These are phyloP conservation scores for Lablab purpureus DNA, from an alignment of 306 rosid genomes.

Conservation along the genomic window DNA sequence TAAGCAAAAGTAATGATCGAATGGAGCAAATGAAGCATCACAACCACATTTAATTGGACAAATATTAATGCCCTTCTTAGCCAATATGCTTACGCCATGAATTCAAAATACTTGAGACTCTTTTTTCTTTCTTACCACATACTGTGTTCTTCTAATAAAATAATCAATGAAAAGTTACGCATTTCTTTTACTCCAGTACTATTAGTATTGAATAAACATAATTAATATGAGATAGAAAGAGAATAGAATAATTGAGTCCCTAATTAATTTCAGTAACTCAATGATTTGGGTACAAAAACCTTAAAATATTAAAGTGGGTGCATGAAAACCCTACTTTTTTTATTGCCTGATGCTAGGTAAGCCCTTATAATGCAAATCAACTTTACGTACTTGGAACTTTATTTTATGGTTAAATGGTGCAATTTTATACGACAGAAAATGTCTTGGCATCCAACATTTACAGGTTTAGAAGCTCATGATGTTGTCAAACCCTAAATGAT, in stretches of 20 bases:
- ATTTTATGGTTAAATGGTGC: constrained; percentile 30
- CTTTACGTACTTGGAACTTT: constrained; percentile 51
- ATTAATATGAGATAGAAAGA: constrained; percentile 21
- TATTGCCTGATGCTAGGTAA: constrained; percentile 48
- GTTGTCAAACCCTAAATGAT: constrained; percentile 28
- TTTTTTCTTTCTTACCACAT: too few species aligned
- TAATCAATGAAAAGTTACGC: background rate
- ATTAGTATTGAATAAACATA: background rate
- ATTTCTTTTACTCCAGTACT: background rate
- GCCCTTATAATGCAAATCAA: constrained; percentile 44
- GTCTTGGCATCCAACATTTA: constrained; percentile 20
- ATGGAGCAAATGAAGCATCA: background rate
- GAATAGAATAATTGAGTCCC: constrained; percentile 15
- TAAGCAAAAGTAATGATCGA: background rate
- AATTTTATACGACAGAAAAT: constrained; percentile 18
- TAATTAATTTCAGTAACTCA: constrained; percentile 17
- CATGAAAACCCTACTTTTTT: constrained; percentile 14
- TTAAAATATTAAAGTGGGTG: constrained; percentile 52
- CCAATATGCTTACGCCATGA: constrained; percentile 45
- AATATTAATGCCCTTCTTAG: background rate
- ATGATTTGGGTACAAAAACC: constrained; percentile 27
- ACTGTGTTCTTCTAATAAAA: background rate
- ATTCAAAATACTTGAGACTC: background rate
- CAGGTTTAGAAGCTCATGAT: constrained; percentile 14
- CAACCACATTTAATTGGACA: background rate